Conservation (phyloP, 2,329 filamentous ascomycete genomes). For the Aspergillus phoenicis region DNA sequence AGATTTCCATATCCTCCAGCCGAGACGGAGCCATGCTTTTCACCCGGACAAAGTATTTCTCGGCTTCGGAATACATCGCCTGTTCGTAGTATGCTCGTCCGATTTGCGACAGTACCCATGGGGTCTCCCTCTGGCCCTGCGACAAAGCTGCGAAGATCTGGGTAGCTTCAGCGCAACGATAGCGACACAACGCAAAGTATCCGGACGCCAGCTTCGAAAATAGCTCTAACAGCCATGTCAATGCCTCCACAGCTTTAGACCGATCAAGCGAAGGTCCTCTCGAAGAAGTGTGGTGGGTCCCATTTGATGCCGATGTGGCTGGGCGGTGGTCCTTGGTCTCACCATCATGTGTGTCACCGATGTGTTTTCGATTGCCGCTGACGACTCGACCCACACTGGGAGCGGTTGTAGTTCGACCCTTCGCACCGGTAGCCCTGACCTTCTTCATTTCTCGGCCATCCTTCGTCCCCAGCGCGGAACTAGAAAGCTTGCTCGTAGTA, state of each 20-base stretch:
- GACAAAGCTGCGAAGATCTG: constrained; percentile 72
- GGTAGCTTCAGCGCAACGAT: constrained; percentile 75
- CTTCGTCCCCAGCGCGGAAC: constrained; percentile 60
- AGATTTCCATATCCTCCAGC: constrained; percentile 95
- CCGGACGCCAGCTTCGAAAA: constrained; percentile 80
- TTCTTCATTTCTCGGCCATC: constrained; percentile 79
- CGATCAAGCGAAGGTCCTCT: constrained; percentile 52
- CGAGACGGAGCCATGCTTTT: constrained; percentile 78
- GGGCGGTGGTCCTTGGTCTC: constrained; percentile 64
- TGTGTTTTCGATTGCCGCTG: constrained; percentile 82
- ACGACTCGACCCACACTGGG: constrained; percentile 82
- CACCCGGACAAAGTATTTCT: constrained; percentile 80
- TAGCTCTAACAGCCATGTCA: constrained; percentile 76
- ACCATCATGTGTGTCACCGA: constrained; percentile 59
- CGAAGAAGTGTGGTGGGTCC: constrained; percentile 29
- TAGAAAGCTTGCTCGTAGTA: constrained; percentile 63
- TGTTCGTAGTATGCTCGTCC: constrained; percentile 91
- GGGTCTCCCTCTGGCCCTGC: constrained; percentile 77
- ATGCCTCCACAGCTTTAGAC: constrained; percentile 70
- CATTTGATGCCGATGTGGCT: constrained; percentile 35
- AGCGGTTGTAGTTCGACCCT: constrained; percentile 64
- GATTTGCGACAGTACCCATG: constrained; percentile 89
- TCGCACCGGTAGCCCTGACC: constrained; percentile 73
- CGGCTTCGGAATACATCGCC: constrained; percentile 80
- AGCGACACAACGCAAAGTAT: constrained; percentile 76